These are phyloP conservation scores for Cephaloascus fragrans DNA, from an alignment of 805 yeast species.

Conservation along the genomic window DNA sequence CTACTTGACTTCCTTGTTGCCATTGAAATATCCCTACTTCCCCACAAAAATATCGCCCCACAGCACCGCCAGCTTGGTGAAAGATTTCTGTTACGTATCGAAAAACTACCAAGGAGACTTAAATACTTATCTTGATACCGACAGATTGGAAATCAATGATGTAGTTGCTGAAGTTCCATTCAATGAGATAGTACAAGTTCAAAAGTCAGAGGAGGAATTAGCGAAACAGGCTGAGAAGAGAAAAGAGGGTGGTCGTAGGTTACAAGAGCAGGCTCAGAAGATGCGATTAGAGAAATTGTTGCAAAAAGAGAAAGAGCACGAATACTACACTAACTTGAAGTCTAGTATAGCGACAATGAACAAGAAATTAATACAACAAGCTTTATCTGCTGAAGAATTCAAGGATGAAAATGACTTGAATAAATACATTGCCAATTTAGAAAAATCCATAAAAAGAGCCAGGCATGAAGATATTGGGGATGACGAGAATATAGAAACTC, in stretches of 20 bases:
- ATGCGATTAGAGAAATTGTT: constrained; percentile 70
- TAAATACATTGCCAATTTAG: constrained; percentile 54
- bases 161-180: constrained; percentile 78
- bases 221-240: constrained; percentile 69
- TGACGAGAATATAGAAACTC: constrained; percentile 39
- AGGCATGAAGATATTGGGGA: constrained; percentile 57
- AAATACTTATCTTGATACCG: constrained; percentile 44
- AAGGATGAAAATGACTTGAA: constrained; percentile 64
- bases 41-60: constrained; percentile 59
- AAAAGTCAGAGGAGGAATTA: constrained; percentile 78
- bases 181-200: constrained; percentile 51
- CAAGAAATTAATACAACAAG: constrained; percentile 43
- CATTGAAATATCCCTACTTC: constrained; percentile 84
- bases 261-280: constrained; percentile 90
- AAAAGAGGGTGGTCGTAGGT: constrained; percentile 73
- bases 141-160: constrained; percentile 58
- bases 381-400: constrained; percentile 65
- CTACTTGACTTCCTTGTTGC: constrained; percentile 52
- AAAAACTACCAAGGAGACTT: constrained; percentile 59
- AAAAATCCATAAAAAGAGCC: constrained; percentile 60
- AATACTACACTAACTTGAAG: constrained; percentile 54
- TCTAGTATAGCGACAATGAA: constrained; percentile 35
- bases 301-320: constrained; percentile 73
- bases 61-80: constrained; percentile 60
- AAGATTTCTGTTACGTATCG: constrained; percentile 74